A percentile compares a stretch with the other conserved stretches of the same genome.
Conservation (phyloP, 202 grass and related monocot genomes). For the Brachypodium distachyon region DNA sequence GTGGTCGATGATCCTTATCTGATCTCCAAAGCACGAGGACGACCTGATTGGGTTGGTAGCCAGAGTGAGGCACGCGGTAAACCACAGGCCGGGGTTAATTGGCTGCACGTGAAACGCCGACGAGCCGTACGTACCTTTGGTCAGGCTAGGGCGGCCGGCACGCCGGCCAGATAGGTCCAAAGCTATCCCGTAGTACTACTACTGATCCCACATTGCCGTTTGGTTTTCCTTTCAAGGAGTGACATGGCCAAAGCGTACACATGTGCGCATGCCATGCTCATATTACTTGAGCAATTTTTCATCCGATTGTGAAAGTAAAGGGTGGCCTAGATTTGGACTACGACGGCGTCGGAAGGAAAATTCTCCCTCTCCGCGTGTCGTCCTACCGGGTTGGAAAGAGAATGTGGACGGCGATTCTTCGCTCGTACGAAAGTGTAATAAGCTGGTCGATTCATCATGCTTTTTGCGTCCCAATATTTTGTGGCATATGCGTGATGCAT, state of each 20-base stretch:
- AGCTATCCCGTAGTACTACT: constrained; percentile 13
- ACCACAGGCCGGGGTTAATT: too few relatives aligned
- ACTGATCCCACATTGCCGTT: too few relatives aligned
- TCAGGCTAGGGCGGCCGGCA: constrained; percentile 6
- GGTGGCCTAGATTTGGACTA: constrained; percentile 47
- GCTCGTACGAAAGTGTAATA: neutral
- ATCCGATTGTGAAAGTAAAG: constrained; percentile 19
- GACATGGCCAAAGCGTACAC: neutral
- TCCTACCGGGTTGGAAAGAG: neutral
- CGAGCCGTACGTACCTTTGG: constrained; percentile 17
- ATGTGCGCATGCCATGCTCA: neutral
- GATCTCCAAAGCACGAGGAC: neutral
- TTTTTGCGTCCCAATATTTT: neutral
- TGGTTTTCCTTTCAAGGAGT: neutral
- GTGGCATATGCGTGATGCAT: neutral
- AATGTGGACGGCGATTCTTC: neutral
- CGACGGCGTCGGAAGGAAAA: neutral
- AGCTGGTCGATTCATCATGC: neutral
- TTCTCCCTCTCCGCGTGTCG: neutral
- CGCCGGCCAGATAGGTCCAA: constrained; percentile 18
- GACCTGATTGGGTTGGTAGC: constrained; percentile 22
- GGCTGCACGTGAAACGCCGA: constrained; percentile 37
- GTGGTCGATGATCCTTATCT: constrained; percentile 50
- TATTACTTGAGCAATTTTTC: neutral
- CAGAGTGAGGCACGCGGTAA: neutral